These are phyloP conservation scores for Arachnopeziza araneosa DNA, from an alignment of 2,329 filamentous ascomycete genomes.

Conservation along the genomic window DNA sequence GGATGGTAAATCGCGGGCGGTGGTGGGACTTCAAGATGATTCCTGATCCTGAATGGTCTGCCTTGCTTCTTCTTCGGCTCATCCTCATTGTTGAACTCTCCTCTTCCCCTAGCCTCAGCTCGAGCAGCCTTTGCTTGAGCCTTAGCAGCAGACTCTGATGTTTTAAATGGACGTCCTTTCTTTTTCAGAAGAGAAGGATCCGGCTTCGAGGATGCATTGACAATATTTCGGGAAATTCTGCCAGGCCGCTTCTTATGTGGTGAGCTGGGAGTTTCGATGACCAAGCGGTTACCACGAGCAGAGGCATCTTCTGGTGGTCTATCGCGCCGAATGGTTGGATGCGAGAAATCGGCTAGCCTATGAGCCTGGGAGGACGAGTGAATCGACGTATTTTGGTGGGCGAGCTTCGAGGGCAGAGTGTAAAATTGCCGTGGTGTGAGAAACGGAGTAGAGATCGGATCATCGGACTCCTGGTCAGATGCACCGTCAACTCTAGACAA, in stretches of 20 bases:
- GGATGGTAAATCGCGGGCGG: conserved; percentile 40
- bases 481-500: neutral
- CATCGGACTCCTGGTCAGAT: neutral
- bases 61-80: conserved; percentile 13
- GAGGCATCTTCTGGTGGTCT: neutral
- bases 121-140: conserved; percentile 9
- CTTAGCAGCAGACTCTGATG: conserved; percentile 10
- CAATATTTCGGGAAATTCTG: neutral
- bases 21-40: conserved; percentile 1
- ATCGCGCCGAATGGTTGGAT: neutral
- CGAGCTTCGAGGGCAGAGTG: neutral
- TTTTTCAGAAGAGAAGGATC: conserved; percentile 2
- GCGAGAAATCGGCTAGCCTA: neutral
- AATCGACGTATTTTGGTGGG: neutral
- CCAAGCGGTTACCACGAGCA: neutral
- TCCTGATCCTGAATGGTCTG: conserved; percentile 9
- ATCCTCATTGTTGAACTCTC: neutral
- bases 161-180: conserved; percentile 20
- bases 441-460: neutral
- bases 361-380: neutral
- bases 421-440: neutral
- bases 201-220: neutral
- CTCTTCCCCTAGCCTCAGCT: neutral
- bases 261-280: neutral
- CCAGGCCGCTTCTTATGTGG: conserved; percentile 6